Evolutionary conservation across 352 stramenopile species (phyloP), one percentile per base, ranked within the genome.

Genomic region (Nothophytophthora sp.): DNA sequence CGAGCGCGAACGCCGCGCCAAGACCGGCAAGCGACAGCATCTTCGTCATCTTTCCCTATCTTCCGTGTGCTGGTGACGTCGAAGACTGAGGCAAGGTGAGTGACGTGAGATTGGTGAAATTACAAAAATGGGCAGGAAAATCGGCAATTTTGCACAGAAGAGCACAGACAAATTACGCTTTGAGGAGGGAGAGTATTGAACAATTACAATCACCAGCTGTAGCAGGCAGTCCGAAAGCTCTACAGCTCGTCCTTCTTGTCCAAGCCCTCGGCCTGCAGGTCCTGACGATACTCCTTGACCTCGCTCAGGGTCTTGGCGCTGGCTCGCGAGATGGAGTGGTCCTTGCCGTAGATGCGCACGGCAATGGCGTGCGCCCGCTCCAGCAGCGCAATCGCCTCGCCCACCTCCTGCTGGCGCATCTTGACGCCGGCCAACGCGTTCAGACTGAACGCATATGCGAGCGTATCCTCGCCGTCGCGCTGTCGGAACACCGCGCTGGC

Each of bases 381-480:
- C 29, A 95, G 65, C 50, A 90, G 51, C 35, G 69, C 25, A 65
- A 90, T 76, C 4, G 80, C 70, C 0, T 84, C 70, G 18, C 68
- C 60, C 44, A 85, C 69, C 22, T 83, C 63, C 36, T 79, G 63
- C 55, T 86, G 66, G 6, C 76, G 70, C 73, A 92, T 92, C 27
- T 81, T 72, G 11, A 92, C 81, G 7, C 85, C 85, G 0, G 82
- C 82, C 35, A 92, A 42, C 16, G 82, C 71, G 35, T 95, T 95
- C 30, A 92, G 73, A 39, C 70, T 87, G 47, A 95, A 95, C 12
- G 85, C 85, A 45, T 90, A 88, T 19, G 70, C 23, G 20, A 92
- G 50, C 49, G 82, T 80, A 7, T 78, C 66, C 23, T 85, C 63
- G 18, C 85, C 85, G 19, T 95, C 85, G 7, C 85, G 76, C 43